Base-by-base conservation (phyloP, 805 yeast genomes). In the Wickerhamiella musiphila region DNA sequence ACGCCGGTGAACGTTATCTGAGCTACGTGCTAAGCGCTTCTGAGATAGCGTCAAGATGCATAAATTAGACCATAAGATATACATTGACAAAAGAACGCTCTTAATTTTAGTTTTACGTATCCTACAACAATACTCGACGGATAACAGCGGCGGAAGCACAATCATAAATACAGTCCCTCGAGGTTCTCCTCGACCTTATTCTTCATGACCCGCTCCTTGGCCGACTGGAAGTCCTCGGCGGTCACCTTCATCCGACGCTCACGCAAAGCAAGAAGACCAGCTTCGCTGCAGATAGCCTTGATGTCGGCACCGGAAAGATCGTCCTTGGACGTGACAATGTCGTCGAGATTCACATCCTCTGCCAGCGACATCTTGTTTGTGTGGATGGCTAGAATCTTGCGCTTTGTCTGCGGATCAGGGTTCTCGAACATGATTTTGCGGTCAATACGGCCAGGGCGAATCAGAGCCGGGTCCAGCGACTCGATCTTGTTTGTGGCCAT, bases 401-500 rank as follows among this genome's bases (percentile, higher is more conserved):
- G 78, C 64, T 86, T 78, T 29, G 94, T 84, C 37, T 76, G 72
- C 27, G 84, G 74, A 48, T 86, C 94, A 17, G 96, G 96, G 47
- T 84, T 86, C 58, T 90, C 95, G 58, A 86, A 86, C 54, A 84
- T 68, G 47, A 84, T 84, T 64, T 84, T 84, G 51, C 96, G 72
- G 58, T 84, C 96, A 48, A 84, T 86, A 65, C 96, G 77, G 28
- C 96, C 96, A 0, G 96, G 96, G 58, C 96, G 73, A 45, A 86
- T 77, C 48, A 86, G 66, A 2, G 96, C 96, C 6, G 96, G 96
- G 58, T 86, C 96, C 45, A 86, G 64, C 15, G 83, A 68, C 58
- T 86, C 95, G 47, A 86, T 78, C 55, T 79, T 84, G 60, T 86
- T 86, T 11, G 96, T 86, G 23, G 96, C 96, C 96, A 86, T 86